A percentile compares a stretch with the other conserved stretches of the same genome.
phyloP scores from a whole-genome alignment of 75 land plant genomes.

The Azolla pinnata region DNA sequence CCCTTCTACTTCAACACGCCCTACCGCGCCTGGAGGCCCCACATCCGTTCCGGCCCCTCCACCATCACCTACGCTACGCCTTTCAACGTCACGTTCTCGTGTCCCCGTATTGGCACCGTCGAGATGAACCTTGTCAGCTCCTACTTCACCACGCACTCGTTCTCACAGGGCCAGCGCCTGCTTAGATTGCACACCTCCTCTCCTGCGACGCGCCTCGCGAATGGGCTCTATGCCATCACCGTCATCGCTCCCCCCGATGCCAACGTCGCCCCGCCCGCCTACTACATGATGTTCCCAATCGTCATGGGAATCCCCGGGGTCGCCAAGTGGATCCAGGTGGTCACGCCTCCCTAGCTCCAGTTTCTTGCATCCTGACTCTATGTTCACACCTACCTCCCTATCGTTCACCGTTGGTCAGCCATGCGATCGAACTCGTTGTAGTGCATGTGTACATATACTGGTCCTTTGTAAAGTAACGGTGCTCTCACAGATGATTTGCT shows the following conservation, averaged over 20 bases:
- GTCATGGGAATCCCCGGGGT: conserved; percentile 16
- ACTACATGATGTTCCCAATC: conserved; percentile 27
- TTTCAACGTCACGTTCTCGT: conserved; percentile 4
- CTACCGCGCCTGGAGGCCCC: not conserved
- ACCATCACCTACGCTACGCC: conserved; percentile 4
- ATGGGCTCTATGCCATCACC: conserved; percentile 9
- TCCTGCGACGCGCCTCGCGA: not conserved
- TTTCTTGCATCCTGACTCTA: too few relatives aligned
- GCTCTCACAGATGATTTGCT: too few relatives aligned
- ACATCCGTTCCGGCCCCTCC: not conserved
- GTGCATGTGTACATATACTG: too few relatives aligned
- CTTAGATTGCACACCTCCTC: conserved; percentile 3
- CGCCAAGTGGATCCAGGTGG: conserved; percentile 22
- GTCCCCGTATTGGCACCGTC: not conserved
- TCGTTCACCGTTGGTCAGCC: too few relatives aligned
- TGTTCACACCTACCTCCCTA: too few relatives aligned
- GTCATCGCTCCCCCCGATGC: conserved; percentile 24
- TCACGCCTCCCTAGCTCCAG: too few relatives aligned
- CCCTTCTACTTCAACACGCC: conserved; percentile 15
- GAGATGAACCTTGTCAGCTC: conserved; percentile 9
- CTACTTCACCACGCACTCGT: conserved; percentile 23
- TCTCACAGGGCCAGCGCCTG: conserved; percentile 11
- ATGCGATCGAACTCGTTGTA: too few relatives aligned
- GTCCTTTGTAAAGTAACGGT: too few relatives aligned
- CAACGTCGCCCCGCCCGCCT: conserved; percentile 20